Percentiles rank a stretch among this genome's conserved stretches.
These are phyloP conservation scores for Elsinoe australis DNA, from an alignment of 2,329 filamentous ascomycete species.

Conservation along the genomic window DNA sequence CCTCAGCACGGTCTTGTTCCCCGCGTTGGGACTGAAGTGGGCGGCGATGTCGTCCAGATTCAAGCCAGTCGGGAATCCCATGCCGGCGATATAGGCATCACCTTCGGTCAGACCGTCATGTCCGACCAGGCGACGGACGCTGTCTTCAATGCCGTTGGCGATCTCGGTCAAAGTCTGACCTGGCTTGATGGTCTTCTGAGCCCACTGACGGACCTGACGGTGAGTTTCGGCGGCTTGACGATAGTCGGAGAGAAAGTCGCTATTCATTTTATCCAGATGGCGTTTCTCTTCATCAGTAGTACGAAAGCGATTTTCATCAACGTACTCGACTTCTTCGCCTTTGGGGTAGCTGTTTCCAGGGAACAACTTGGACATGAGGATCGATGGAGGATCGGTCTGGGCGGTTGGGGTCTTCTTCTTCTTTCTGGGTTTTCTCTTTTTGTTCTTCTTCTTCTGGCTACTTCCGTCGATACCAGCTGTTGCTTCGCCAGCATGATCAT, in stretches of 20 bases:
- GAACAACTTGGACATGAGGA: conserved; percentile 66
- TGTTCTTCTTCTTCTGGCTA: conserved; percentile 67
- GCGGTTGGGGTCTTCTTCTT: conserved; percentile 38
- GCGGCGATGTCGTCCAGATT: conserved; percentile 80
- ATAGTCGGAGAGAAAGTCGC: conserved; percentile 72
- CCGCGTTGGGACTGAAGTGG: conserved; percentile 80
- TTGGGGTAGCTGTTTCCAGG: conserved; percentile 64
- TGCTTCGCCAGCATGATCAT: conserved; percentile 25
- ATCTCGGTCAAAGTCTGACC: conserved; percentile 75
- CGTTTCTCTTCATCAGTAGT: conserved; percentile 81
- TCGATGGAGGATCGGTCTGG: conserved; percentile 70
- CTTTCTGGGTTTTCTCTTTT: conserved; percentile 66
- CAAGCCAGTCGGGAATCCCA: conserved; percentile 80
- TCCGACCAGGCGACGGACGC: conserved; percentile 67
- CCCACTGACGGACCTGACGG: conserved; percentile 77
- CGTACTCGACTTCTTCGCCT: conserved; percentile 71
- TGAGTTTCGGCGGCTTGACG: conserved; percentile 83
- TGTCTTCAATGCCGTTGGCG: conserved; percentile 78
- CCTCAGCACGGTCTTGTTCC: conserved; percentile 70
- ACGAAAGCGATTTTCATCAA: conserved; percentile 66
- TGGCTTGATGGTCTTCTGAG: conserved; percentile 70
- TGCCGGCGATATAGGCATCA: conserved; percentile 68
- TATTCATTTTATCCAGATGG: conserved; percentile 67
- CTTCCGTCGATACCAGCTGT: conserved; percentile 15
- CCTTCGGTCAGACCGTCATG: conserved; percentile 71